Evolutionary conservation across 2,329 filamentous ascomycete species (phyloP), one percentile per base, ranked within the genome.

Genomic region (Pseudopyricularia cyperi): DNA sequence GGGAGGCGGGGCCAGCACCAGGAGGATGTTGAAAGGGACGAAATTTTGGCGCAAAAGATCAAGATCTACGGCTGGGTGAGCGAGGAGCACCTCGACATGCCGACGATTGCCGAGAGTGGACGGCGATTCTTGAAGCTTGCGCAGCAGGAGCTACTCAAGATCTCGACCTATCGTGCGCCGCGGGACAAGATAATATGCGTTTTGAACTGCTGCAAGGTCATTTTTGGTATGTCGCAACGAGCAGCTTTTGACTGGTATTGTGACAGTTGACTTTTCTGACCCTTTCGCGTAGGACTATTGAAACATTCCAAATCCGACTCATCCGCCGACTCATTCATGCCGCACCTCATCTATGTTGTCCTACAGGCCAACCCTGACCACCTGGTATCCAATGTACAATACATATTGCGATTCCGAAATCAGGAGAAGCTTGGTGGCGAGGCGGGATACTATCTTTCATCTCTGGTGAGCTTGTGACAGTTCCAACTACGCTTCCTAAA

Each of bases 111-210:
- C 46, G 87, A 94, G 1, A 91, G 89, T 60, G 90, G 93, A 24
- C 84, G 82, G 60, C 87, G 89, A 39, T 98, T 98, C 63, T 72
- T 98, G 51, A 80, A 82, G 57, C 73, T 98, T 39, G 93, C 93
- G 19, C 89, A 96, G 63, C 88, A 95, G 77, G 93, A 98, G 67
- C 74, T 98, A 14, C 71, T 95, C 35, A 98, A 98, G 66, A 96
- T 98, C 62, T 95, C 91, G 62, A 93, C 87, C 8, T 98, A 98
- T 64, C 82, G 94, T 58, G 93, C 93, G n/a, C 93, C 93, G 4
- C 76, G 93, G 60, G 93, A 98, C 72, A 98, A 98, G 68, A 93
- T 98, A 52, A 97, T 98, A 49, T 98, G 93, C 66, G 89, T 97
- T 46, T 71, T 98, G 52, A 98, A 98, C 68, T 96, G 90, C 70